Conservation (phyloP, 2,329 filamentous ascomycete genomes). For the Pseudogymnoascus verrucosus region DNA sequence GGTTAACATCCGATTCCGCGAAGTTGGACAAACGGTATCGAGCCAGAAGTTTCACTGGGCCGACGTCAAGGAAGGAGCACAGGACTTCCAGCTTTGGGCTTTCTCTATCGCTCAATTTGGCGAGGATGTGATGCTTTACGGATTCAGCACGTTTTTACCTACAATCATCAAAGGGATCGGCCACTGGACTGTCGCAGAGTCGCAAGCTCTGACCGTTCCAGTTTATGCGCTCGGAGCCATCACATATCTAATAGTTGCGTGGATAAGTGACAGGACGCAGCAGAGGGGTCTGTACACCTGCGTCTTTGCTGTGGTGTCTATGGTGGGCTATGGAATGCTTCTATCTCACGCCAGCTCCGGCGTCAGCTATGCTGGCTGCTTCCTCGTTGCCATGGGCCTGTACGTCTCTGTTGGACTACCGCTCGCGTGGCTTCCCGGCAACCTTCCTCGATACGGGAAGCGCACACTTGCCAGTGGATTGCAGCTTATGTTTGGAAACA, state of each 20-base stretch:
- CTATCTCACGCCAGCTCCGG: constrained; percentile 42
- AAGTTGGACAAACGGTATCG: constrained; percentile 40
- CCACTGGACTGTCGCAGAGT: constrained; percentile 44
- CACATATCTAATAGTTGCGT: constrained; percentile 49
- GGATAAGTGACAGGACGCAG: constrained; percentile 49
- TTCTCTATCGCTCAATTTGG: constrained; percentile 55
- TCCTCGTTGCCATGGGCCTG: constrained; percentile 51
- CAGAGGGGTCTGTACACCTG: constrained; percentile 48
- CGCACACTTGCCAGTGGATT: constrained; percentile 50
- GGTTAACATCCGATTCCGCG: constrained; percentile 37
- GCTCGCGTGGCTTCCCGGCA: constrained; percentile 37
- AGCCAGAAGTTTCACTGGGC: constrained; percentile 48
- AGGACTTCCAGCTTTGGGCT: constrained; percentile 57
- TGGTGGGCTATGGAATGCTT: constrained; percentile 50
- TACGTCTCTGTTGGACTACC: constrained; percentile 35
- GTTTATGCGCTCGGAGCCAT: constrained; percentile 57
- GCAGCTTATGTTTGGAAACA: constrained; percentile 52
- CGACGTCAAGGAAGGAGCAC: constrained; percentile 47
- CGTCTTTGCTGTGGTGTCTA: constrained; percentile 41
- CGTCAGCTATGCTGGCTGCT: constrained; percentile 53
- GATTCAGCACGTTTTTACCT: constrained; percentile 59
- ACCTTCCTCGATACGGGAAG: constrained; percentile 54
- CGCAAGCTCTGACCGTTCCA: constrained; percentile 61
- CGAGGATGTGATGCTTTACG: constrained; percentile 58
- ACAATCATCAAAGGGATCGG: constrained; percentile 60